Base-by-base conservation (phyloP, 805 yeast genomes). In the Candida railenensis region DNA sequence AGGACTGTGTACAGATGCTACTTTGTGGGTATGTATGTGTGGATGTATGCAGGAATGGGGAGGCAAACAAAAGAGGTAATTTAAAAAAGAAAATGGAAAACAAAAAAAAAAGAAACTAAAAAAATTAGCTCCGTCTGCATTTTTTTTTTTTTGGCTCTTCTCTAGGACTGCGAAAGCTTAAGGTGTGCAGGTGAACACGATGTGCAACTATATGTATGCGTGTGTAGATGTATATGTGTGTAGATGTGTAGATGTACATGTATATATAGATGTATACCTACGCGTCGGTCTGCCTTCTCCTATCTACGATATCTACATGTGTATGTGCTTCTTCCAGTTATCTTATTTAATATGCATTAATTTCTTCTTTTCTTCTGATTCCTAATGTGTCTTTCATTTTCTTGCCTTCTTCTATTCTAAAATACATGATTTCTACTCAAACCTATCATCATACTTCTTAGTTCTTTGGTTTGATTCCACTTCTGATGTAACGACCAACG, bases 401-500 rank as follows among this genome's bases (percentile, higher is more conserved):
- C n/a, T n/a, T 28, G 33, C 14, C 14, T 20, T 36, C 8, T 20
- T 36, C 22, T 36, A 15, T 16, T 18, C 43, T 28, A 28, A 40
- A 40, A 30, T 40, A 37, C 40, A 37, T 14, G 40, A 14, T 22
- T n/a, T n/a, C n/a, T 7, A n/a, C n/a, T n/a, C n/a, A n/a, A n/a
- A 28, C 32, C 32, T 28, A 8, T 12, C 32, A 28, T 28, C 12
- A 33, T 12, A 15, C 18, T 33, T 14, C 43, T 56, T 68, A 72
- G 61, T 71, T 72, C 65, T 78, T 25, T 7, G 30, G 30, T 11
- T 25, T 78, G 61, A 78, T 67, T 44, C 94, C 96, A 66, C 92
- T 82, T 84, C 99, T 88, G 81, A 86, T 78, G 81, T 94, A 94
- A 74, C 86, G 83, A 69, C 98, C 99, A 66, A 94, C 89, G 61